A percentile compares a stretch with the other conserved stretches of the same genome.
phyloP scores from a whole-genome alignment of 352 stramenopile species.

The Globisporangium heterothallicum region DNA sequence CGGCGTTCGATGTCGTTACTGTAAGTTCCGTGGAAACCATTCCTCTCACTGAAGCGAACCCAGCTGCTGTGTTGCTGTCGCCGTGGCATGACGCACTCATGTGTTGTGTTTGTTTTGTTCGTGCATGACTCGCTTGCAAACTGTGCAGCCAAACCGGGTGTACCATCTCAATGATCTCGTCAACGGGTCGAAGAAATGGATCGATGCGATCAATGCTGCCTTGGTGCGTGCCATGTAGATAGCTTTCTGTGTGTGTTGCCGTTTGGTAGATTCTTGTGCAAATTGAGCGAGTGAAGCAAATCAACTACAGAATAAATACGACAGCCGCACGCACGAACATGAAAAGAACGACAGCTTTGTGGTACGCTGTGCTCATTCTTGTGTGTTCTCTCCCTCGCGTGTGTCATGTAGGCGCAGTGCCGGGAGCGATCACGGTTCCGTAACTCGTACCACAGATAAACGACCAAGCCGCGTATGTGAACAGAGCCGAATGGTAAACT shows the following conservation, averaged over 20 bases:
- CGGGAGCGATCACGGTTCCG: conserved; percentile 13
- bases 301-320: not conserved
- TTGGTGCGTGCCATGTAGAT: conserved; percentile 60
- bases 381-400: conserved; percentile 1
- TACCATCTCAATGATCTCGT: conserved; percentile 87
- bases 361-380: too few species aligned
- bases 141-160: conserved; percentile 66
- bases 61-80: not conserved
- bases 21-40: too few species aligned
- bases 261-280: conserved; percentile 15
- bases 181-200: conserved; percentile 88
- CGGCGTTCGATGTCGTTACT: conserved; percentile 84
- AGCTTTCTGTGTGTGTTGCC: not conserved
- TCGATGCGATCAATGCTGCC: conserved; percentile 82
- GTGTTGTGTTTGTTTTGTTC: conserved; percentile 3
- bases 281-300: conserved; percentile 13
- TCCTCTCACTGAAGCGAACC: not conserved
- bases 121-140: not conserved
- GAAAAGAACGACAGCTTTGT: not conserved
- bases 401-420: conserved; percentile 13
- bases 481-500: not conserved
- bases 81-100: not conserved
- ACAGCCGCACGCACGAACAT: not conserved
- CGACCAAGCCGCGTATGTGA: not conserved
- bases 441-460: conserved; percentile 12